These are phyloP conservation scores for Beauveria scarabaeidicola DNA, from an alignment of 2,329 filamentous ascomycete species.

Conservation along the genomic window DNA sequence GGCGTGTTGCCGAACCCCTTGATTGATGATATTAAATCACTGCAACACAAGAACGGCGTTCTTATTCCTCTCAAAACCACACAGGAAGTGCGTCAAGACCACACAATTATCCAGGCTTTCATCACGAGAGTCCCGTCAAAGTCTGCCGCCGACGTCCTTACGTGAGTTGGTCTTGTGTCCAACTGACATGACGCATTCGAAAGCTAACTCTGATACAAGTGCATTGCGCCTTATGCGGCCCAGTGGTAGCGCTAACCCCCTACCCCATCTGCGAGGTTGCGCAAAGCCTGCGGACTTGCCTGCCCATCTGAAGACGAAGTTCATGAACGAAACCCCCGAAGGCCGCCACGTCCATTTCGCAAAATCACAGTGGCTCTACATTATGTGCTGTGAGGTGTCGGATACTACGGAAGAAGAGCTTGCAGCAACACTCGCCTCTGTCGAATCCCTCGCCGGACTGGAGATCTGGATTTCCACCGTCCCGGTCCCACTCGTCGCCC, in stretches of 20 bases:
- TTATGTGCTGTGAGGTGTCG: constrained; percentile 44
- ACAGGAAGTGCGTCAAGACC: constrained; percentile 52
- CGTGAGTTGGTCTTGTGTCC: constrained; percentile 40
- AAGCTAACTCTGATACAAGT: constrained; percentile 27
- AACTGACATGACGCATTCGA: neutral
- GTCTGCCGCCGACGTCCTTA: constrained; percentile 62
- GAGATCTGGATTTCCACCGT: constrained; percentile 53
- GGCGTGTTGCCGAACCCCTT: constrained; percentile 26
- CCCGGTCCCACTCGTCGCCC: constrained; percentile 62
- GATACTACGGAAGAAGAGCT: constrained; percentile 48
- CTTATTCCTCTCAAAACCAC: constrained; percentile 57
- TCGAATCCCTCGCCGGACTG: constrained; percentile 41
- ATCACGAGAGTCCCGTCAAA: constrained; percentile 65
- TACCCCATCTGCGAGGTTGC: constrained; percentile 67
- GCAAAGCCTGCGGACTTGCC: constrained; percentile 64
- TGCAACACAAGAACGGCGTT: constrained; percentile 36
- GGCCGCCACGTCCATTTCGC: constrained; percentile 50
- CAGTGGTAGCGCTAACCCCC: constrained; percentile 54
- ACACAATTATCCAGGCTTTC: constrained; percentile 53
- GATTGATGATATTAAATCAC: constrained; percentile 26
- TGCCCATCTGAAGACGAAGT: constrained; percentile 51
- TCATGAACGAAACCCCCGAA: constrained; percentile 48
- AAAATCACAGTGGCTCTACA: constrained; percentile 53
- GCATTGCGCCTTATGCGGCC: constrained; percentile 48
- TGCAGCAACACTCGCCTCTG: constrained; percentile 32